phyloP scores from a whole-genome alignment of 2,329 filamentous ascomycete species.

The Xylariaceae sp. region DNA sequence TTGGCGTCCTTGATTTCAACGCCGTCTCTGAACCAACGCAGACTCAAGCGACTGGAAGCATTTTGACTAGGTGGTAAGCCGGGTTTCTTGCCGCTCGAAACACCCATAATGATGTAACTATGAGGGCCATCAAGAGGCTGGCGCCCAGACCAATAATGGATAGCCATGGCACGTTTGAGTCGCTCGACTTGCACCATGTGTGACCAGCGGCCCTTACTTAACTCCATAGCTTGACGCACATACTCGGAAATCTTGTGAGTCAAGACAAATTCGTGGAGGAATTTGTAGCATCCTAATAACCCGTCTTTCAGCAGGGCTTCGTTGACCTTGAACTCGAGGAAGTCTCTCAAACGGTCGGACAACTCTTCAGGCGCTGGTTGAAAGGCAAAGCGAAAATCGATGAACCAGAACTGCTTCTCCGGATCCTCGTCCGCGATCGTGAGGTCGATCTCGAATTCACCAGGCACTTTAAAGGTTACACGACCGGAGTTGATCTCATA shows the following conservation, averaged over 20 bases:
- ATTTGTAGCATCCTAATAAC: slow-evolving; percentile 73
- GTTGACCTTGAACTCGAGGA: slow-evolving; percentile 69
- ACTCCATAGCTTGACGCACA: slow-evolving; percentile 66
- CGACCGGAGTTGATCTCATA: slow-evolving; percentile 81
- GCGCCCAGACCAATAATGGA: slow-evolving; percentile 84
- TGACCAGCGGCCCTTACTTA: slow-evolving; percentile 69
- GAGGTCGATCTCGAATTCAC: slow-evolving; percentile 89
- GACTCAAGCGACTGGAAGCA: slow-evolving; percentile 49
- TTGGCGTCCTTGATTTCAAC: slow-evolving; percentile 65
- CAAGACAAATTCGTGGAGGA: slow-evolving; percentile 80
- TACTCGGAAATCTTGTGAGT: slow-evolving; percentile 87
- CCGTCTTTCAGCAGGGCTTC: slow-evolving; percentile 63
- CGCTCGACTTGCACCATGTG: slow-evolving; percentile 72
- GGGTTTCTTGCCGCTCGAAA: slow-evolving; percentile 59
- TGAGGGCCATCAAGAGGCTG: slow-evolving; percentile 56
- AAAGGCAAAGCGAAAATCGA: slow-evolving; percentile 84
- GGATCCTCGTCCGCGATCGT: slow-evolving; percentile 83
- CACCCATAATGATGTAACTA: slow-evolving; percentile 86
- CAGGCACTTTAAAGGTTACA: slow-evolving; percentile 76
- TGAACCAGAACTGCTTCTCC: slow-evolving; percentile 83
- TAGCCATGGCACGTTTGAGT: slow-evolving; percentile 72
- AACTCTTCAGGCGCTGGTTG: slow-evolving; percentile 59
- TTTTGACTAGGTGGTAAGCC: slow-evolving; percentile 38
- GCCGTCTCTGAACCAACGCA: slow-evolving; percentile 81
- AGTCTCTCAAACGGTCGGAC: slow-evolving; percentile 56